Conservation (phyloP, 768 basidiomycete genomes). For the Rhizopogon vinicolor region DNA sequence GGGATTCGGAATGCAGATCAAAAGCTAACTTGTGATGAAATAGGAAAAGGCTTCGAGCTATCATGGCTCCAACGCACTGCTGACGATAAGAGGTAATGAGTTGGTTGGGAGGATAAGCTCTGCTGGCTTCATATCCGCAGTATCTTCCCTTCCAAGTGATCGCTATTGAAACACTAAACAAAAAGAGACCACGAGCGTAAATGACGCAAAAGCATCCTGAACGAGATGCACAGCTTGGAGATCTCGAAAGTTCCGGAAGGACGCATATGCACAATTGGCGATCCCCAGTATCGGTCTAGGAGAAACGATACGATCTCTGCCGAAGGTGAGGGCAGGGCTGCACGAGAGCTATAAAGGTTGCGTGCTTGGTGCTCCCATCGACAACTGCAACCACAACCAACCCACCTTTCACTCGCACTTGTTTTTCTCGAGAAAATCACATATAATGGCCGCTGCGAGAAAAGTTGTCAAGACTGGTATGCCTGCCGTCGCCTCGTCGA, state of each 20-base stretch:
- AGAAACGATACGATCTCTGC: conserved; percentile 11
- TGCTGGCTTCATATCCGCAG: conserved; percentile 11
- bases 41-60: conserved; percentile 1
- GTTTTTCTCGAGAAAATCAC: conserved; percentile 2
- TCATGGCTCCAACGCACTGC: conserved; percentile 1
- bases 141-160: conserved; percentile 9
- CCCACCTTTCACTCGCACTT: not conserved
- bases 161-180: not conserved
- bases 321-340: conserved; percentile 26
- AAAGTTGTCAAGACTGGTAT: conserved; percentile 18
- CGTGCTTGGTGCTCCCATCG: not conserved
- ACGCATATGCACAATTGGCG: not conserved
- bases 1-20: not conserved
- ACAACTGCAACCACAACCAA: not conserved
- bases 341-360: conserved; percentile 17
- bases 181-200: conserved; percentile 1
- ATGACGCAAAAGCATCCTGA: conserved; percentile 6
- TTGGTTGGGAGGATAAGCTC: conserved; percentile 17
- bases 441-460: conserved; percentile 18
- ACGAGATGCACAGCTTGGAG: not conserved
- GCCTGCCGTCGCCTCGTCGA: conserved; percentile 8
- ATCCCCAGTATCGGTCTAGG: not conserved
- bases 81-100: conserved; percentile 18
- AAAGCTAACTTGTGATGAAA: not conserved
- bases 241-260: not conserved